Conservation (phyloP, 2,329 filamentous ascomycete species). For the Talaromyces pinophilus region DNA sequence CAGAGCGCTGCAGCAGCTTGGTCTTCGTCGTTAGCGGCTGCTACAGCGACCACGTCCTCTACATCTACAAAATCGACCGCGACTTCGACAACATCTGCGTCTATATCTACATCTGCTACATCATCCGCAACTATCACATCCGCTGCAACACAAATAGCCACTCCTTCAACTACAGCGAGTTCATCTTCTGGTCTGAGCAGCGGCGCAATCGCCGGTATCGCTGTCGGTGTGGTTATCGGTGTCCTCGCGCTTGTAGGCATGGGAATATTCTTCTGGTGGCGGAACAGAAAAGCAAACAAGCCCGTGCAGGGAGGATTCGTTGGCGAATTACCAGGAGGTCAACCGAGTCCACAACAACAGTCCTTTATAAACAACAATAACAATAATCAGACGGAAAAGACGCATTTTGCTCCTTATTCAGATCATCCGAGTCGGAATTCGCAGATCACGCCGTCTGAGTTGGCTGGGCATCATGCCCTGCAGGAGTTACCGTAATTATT, state of each 20-base stretch:
- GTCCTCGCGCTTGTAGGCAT: slow-evolving; percentile 1
- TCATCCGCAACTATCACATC: not conserved
- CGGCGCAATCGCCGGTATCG: slow-evolving; percentile 19
- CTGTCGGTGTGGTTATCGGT: slow-evolving; percentile 5
- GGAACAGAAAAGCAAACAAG: not conserved
- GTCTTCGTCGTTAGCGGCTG: slow-evolving; percentile 3
- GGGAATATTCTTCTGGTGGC: slow-evolving; percentile 10
- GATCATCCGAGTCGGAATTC: not conserved
- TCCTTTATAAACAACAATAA: not conserved
- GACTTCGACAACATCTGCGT: not conserved
- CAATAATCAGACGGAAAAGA: not conserved
- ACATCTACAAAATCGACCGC: not conserved
- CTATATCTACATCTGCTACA: not conserved
- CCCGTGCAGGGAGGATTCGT: not conserved
- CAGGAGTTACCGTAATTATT: slow-evolving; percentile 2
- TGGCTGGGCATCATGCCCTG: not conserved
- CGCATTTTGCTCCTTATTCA: not conserved
- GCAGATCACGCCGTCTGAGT: not conserved
- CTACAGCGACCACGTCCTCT: not conserved
- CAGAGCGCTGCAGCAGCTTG: not conserved
- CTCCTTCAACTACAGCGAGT: not conserved
- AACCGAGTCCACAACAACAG: not conserved
- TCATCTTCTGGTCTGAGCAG: slow-evolving; percentile 16
- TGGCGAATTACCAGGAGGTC: not conserved
- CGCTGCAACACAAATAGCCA: not conserved